A percentile compares a stretch with the other conserved stretches of the same genome.
These are phyloP conservation scores for Aegilops tauschii DNA, from an alignment of 176 grass and related monocot genomes.

Conservation along the genomic window DNA sequence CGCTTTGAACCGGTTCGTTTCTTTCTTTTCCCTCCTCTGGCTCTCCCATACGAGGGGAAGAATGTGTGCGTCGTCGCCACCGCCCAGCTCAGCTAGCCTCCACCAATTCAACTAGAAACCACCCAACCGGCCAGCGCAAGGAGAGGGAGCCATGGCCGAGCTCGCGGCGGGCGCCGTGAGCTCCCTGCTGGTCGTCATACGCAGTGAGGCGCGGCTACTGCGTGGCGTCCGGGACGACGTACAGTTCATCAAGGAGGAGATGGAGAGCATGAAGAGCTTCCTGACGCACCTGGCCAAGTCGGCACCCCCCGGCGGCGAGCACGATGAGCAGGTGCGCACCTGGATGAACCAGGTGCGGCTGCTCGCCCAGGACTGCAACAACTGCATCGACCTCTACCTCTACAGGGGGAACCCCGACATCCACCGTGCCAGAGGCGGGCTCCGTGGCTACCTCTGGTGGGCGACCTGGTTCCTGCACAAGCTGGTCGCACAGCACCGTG, in stretches of 20 bases:
- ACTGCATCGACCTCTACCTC: constrained; percentile 8
- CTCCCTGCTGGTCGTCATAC: not conserved
- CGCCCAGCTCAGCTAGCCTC: not conserved
- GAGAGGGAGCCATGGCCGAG: not conserved
- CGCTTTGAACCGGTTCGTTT: no score
- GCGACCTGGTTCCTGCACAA: not conserved
- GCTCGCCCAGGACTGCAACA: constrained; percentile 8
- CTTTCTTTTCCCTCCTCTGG: no score
- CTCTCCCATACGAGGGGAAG: not conserved
- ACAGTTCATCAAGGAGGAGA: constrained; percentile 1
- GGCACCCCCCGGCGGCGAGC: not conserved
- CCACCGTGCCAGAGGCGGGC: not conserved
- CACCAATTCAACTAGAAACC: not conserved
- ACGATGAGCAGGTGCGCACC: not conserved
- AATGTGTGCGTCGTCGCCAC: not conserved
- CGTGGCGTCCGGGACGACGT: not conserved
- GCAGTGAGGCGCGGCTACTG: not conserved
- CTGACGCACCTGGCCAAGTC: not conserved
- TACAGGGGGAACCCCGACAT: not conserved
- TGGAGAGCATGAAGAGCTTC: constrained; percentile 19
- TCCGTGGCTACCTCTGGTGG: constrained; percentile 14
- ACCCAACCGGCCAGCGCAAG: not conserved
- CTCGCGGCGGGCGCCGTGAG: not conserved
- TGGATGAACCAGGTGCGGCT: constrained; percentile 19
- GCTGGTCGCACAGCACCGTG: not conserved